Conservation (phyloP, 371 early-diverging fungal genomes). For the Mucor saturninus region DNA sequence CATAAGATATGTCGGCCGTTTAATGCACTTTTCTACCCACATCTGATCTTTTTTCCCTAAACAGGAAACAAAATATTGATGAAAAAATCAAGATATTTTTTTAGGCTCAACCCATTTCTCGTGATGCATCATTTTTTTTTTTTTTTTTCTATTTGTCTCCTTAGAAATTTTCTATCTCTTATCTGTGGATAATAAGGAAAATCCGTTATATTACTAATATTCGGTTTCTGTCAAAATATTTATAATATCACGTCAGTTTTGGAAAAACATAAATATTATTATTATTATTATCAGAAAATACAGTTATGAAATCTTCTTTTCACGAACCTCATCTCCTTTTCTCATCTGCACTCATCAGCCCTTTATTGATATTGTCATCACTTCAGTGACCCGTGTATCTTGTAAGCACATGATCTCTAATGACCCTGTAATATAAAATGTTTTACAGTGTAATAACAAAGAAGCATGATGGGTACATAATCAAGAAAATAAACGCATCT, state of each 20-base stretch:
- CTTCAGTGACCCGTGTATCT: no score
- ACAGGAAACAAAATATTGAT: slow-evolving; percentile 18
- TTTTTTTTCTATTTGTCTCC: background rate
- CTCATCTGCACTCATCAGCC: no score
- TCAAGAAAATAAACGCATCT: no score
- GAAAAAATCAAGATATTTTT: slow-evolving; percentile 20
- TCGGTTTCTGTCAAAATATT: background rate
- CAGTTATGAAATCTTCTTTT: no score
- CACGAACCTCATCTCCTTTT: no score
- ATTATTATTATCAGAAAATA: no score
- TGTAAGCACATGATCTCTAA: no score
- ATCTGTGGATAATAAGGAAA: background rate
- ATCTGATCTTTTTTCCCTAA: slow-evolving; percentile 30
- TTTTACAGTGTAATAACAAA: no score
- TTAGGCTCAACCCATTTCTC: background rate
- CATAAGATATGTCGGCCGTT: slow-evolving; percentile 21
- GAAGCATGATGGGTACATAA: no score
- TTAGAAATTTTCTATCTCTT: background rate
- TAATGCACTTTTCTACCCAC: slow-evolving; percentile 4
- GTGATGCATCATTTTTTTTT: slow-evolving; percentile 2
- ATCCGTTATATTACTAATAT: background rate
- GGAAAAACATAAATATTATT: no score
- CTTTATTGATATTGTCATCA: no score
- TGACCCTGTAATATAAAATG: no score
- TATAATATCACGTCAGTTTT: background rate